These are phyloP conservation scores for Leptosphaerulina australis DNA, from an alignment of 2,329 filamentous ascomycete genomes.

Conservation along the genomic window DNA sequence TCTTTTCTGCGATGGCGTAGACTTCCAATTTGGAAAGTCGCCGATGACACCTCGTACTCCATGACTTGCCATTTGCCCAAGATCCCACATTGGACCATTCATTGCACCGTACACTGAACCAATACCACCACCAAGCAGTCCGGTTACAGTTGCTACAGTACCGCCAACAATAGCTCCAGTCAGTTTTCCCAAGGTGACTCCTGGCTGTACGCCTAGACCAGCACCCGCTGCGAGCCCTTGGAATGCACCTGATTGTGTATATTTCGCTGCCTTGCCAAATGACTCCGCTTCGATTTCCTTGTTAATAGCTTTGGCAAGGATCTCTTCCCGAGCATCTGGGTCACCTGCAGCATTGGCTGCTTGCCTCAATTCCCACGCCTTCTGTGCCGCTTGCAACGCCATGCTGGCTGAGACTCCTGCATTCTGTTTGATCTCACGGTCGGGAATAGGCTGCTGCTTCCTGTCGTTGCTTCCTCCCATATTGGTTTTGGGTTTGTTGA, in stretches of 20 bases:
- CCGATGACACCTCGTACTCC: conserved; percentile 43
- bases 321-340: conserved; percentile 47
- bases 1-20: conserved; percentile 43
- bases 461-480: conserved; percentile 18
- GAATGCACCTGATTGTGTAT: conserved; percentile 48
- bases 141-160: conserved; percentile 41
- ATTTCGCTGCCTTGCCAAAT: conserved; percentile 51
- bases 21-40: conserved; percentile 46
- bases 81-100: conserved; percentile 44
- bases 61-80: conserved; percentile 46
- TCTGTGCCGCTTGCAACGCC: conserved; percentile 47
- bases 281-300: conserved; percentile 51
- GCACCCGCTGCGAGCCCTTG: conserved; percentile 50
- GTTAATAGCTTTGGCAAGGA: conserved; percentile 49
- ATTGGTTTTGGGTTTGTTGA: conserved; percentile 9
- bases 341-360: conserved; percentile 50
- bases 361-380: conserved; percentile 49
- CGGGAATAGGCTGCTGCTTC: conserved; percentile 33
- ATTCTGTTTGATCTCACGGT: conserved; percentile 49
- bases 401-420: conserved; percentile 47
- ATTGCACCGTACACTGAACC: conserved; percentile 47
- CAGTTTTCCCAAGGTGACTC: conserved; percentile 44
- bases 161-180: conserved; percentile 47
- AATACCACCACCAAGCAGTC: conserved; percentile 44
- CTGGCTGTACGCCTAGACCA: conserved; percentile 46